Base-by-base conservation (phyloP, 78 protist genomes). In the Dictyostelium discoideum region DNA sequence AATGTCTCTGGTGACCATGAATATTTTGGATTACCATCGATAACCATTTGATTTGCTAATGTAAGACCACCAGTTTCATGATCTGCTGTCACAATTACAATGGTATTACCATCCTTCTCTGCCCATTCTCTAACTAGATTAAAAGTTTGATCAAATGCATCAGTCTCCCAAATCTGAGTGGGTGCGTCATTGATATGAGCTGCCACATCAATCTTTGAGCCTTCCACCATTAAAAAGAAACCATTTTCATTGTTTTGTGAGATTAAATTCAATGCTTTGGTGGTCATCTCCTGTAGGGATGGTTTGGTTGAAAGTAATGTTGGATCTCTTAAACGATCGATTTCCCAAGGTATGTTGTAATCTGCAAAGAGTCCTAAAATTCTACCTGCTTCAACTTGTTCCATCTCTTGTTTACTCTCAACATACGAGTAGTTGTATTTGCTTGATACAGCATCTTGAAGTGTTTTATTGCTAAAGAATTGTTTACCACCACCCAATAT, bases 31-130 rank as follows among this genome's bases (percentile, higher is more conserved):
- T 86, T 8, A 13, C 39, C 86, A 29, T 78, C 18, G 10, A 83
- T 67, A 5, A 72, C 50, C 6, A 18, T 22, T 73, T 90, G 95
- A 46, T 42, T 13, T 8, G 83, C 95, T 5, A 90, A 42, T 42
- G 95, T 82, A 8, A 90, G 54, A 32, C 98, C 98, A 40, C 98
- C 98, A 3, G 98, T 97, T 44, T 97, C 98, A 80, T 97, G 98
- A 57, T 97, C 98, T 1, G 98, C 93, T 0, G 89, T 85, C 1
- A 85, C 82, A 14, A 97, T 13, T 5, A 97, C 74, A 29, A 96
- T 57, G 2, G 97, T 96, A 60, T 97, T 74, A 1, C 96, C 94
- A 54, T 97, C 96, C 0, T 37, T 50, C 67, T 80, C 44, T 0
- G 96, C 98, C 37, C 37, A 97, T 20, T 93, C 96, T 5, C 82